Evolutionary conservation across 192 early-diverging fungal genomes (phyloP), one percentile per base, ranked within the genome.

Genomic region (Mortierella hygrophila): DNA sequence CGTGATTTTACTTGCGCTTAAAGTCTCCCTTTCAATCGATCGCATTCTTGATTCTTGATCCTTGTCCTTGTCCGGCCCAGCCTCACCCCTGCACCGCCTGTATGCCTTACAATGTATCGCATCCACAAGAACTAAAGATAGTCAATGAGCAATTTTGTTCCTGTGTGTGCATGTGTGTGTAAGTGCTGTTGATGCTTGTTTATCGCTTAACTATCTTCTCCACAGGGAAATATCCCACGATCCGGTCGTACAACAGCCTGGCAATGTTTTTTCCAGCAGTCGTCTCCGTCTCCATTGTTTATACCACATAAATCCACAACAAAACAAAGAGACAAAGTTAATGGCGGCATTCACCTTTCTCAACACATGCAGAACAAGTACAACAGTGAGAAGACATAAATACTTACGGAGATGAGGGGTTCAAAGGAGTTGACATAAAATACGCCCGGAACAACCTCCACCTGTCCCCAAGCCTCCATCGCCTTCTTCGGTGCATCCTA

Each of bases 241-340:
- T 72, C 32, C 82, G 79, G 32, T 88, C 72, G 42, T 89, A 63
- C 20, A 94, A n/a, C 1, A 94, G 73, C 71, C 90, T 83, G 35
- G 88, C 92, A 35, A 92, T 83, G 74, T 94, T 94, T 37, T 89
- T 89, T 47, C 89, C 88, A 0, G 92, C 85, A 2, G 94, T 82
- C 5, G 92, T 92, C 75, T 93, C 89, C 16, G 92, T 92, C 89
- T 94, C 94, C 94, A 94, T 94, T 49, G 94, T 92, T 87, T 92
- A 83, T 35, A 55, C 26, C 49, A 74, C 74, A 82, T 29, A 8
- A 65, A 65, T 29, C 13, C 26, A 15, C 65, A 26, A 35, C 35
- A 46, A 47, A 26, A 38, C 42, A 46, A 69, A 42, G 5, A 18
- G 23, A 57, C 18, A 52, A 52, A 21, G 49, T 52, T 52, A 52